phyloP scores from a whole-genome alignment of 2,329 filamentous ascomycete species.

The Pestalotiopsis sp. region DNA sequence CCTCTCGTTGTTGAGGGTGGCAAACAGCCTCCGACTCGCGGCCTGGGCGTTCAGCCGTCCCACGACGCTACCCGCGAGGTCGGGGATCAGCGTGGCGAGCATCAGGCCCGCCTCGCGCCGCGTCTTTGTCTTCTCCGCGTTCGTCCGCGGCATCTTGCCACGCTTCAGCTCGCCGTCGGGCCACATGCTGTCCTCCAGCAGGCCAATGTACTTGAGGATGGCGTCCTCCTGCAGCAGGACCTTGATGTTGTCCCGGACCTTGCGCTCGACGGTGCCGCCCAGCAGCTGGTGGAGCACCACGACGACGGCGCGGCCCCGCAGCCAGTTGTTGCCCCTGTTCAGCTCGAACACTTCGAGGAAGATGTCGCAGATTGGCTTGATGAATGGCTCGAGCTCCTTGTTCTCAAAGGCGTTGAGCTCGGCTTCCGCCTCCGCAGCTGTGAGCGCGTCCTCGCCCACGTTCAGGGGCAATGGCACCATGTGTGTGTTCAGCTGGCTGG shows the following conservation, averaged over 20 bases:
- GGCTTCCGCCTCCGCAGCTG: conserved; percentile 79
- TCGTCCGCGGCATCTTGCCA: conserved; percentile 57
- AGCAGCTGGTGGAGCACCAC: conserved; percentile 95
- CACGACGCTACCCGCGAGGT: conserved; percentile 90
- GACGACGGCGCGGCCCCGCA: conserved; percentile 91
- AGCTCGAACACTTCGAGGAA: conserved; percentile 96
- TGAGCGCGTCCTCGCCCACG: conserved; percentile 48
- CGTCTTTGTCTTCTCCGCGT: conserved; percentile 74
- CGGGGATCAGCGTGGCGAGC: conserved; percentile 85
- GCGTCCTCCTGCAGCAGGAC: conserved; percentile 75
- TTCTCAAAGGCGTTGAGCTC: conserved; percentile 93
- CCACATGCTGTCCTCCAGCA: conserved; percentile 80
- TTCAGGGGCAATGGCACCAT: conserved; percentile 55
- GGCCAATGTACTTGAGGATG: conserved; percentile 71
- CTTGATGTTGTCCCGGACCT: conserved; percentile 82
- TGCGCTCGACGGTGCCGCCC: conserved; percentile 93
- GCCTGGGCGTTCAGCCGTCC: conserved; percentile 88
- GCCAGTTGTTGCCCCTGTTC: conserved; percentile 94
- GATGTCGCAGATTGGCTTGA: conserved; percentile 97
- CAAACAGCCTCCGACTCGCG: conserved; percentile 85
- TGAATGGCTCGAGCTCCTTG: conserved; percentile 87
- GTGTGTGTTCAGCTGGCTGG: conserved; percentile 60
- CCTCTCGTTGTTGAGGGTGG: conserved; percentile 85
- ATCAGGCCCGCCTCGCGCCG: conserved; percentile 86
- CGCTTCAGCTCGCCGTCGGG: conserved; percentile 62